Evolutionary conservation across 1,284 basidiomycete species (phyloP).

Genomic region (Fomes fomentarius): DNA sequence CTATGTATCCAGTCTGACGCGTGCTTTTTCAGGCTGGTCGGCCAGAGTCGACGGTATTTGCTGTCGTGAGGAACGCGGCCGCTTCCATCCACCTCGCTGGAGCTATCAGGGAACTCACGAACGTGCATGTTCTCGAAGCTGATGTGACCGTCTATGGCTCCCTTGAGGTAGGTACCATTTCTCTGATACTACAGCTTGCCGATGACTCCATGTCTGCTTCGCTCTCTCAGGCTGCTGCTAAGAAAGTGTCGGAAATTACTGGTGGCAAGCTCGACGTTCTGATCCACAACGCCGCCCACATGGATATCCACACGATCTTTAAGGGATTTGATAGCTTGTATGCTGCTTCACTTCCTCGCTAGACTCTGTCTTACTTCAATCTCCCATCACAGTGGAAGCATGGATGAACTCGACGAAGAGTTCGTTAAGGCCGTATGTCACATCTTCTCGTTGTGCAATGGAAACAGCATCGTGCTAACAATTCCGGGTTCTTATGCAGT

Average conservation of each 20-base stretch:
- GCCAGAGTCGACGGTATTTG: not conserved
- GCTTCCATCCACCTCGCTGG: not conserved
- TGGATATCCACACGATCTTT: constrained; percentile 3
- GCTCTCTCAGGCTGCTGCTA: constrained; percentile 16
- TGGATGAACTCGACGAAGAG: constrained; percentile 29
- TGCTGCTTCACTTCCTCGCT: not conserved
- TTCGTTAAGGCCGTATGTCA: constrained; percentile 14
- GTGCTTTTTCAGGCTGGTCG: not conserved
- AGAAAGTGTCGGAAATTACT: constrained; percentile 23
- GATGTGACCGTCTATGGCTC: not conserved
- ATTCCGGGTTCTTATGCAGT: constrained; percentile 16
- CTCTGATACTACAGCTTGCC: not conserved
- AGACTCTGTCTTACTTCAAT: not conserved
- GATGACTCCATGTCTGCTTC: no score
- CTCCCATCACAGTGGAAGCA: not conserved
- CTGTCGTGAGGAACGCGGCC: not conserved
- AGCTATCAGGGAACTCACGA: not conserved
- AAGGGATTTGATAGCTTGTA: constrained; percentile 18
- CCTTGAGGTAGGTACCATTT: not conserved
- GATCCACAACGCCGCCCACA: constrained; percentile 34
- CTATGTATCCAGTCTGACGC: no score
- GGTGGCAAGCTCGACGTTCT: constrained; percentile 35
- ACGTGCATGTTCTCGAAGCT: constrained; percentile 2
- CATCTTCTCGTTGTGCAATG: no score
- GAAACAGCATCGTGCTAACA: no score